Conservation (phyloP, 768 basidiomycete species). For the Epithele typhae region DNA sequence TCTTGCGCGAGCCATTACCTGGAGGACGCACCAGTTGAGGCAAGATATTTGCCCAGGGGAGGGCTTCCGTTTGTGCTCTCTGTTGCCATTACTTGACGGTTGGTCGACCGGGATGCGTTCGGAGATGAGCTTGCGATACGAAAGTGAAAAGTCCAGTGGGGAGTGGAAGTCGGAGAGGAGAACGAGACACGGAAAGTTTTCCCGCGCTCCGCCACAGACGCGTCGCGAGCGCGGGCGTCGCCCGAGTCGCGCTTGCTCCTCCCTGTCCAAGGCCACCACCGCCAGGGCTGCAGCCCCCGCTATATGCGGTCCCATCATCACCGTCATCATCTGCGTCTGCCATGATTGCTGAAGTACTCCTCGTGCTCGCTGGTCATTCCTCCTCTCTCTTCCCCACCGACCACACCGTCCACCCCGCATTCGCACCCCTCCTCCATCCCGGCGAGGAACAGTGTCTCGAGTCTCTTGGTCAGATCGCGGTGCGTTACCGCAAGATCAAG, state of each 20-base stretch:
- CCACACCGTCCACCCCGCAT: conserved; percentile 56
- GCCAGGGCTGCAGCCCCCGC: too few relatives aligned
- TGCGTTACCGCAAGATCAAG: conserved; percentile 71
- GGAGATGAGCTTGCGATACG: neutral
- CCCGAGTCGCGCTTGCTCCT: neutral
- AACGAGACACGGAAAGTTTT: conserved; percentile 10
- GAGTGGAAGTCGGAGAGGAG: neutral
- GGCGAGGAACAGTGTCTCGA: conserved; percentile 87
- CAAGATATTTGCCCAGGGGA: conserved; percentile 87
- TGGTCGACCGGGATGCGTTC: neutral
- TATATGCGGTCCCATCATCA: too few relatives aligned
- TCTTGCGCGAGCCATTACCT: conserved; percentile 4
- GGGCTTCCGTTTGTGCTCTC: conserved; percentile 33
- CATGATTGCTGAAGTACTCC: conserved; percentile 89
- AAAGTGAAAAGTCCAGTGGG: neutral
- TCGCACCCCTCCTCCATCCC: conserved; percentile 75
- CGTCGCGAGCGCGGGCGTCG: conserved; percentile 2
- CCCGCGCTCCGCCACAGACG: conserved; percentile 10
- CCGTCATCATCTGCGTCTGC: neutral
- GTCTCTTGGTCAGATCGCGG: conserved; percentile 68
- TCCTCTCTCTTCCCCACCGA: conserved; percentile 76
- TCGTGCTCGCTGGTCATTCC: conserved; percentile 82
- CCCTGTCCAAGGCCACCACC: too few relatives aligned
- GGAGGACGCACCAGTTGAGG: conserved; percentile 67
- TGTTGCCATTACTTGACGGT: conserved; percentile 25